Conservation (phyloP, 2,329 filamentous ascomycete species). For the Cryphonectria nitschkei region DNA sequence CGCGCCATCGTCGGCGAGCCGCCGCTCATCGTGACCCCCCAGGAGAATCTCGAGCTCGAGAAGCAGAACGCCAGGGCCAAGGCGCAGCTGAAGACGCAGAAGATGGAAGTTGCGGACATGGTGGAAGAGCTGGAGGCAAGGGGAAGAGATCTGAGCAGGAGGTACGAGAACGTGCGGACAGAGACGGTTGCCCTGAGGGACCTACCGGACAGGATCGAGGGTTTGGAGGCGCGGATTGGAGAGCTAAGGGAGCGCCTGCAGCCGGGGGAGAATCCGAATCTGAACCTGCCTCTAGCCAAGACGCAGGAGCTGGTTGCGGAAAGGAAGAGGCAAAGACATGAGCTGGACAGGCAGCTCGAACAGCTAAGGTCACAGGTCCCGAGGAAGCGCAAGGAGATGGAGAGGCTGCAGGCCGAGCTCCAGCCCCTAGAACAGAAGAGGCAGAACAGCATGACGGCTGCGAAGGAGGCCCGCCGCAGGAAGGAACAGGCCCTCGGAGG, state of each 20-base stretch:
- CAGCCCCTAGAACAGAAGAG: slow-evolving; percentile 69
- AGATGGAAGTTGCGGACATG: slow-evolving; percentile 75
- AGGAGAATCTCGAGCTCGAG: slow-evolving; percentile 82
- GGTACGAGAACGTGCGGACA: slow-evolving; percentile 54
- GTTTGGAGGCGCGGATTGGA: slow-evolving; percentile 53
- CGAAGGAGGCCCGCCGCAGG: slow-evolving; percentile 70
- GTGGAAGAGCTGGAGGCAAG: slow-evolving; percentile 72
- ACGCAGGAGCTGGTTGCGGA: slow-evolving; percentile 58
- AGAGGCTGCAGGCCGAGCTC: slow-evolving; percentile 69
- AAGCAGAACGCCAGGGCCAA: slow-evolving; percentile 71
- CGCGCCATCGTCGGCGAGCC: slow-evolving; percentile 90
- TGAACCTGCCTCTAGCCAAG: slow-evolving; percentile 61
- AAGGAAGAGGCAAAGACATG: slow-evolving; percentile 54
- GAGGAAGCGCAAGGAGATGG: slow-evolving; percentile 68
- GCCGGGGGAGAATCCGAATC: slow-evolving; percentile 43
- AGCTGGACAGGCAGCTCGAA: slow-evolving; percentile 67
- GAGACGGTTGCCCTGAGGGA: slow-evolving; percentile 54
- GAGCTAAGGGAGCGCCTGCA: slow-evolving; percentile 49
- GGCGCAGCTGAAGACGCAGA: slow-evolving; percentile 75
- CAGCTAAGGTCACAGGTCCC: slow-evolving; percentile 64
- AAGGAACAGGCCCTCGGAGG: slow-evolving; percentile 69
- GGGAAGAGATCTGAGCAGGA: slow-evolving; percentile 60
- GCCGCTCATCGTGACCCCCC: slow-evolving; percentile 78
- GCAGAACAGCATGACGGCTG: slow-evolving; percentile 66
- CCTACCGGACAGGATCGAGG: slow-evolving; percentile 53